Percentiles rank a stretch among this genome's conserved stretches.
Evolutionary conservation across 2,329 filamentous ascomycete species (phyloP).

Genomic region (Cladosporium cucumerinum): DNA sequence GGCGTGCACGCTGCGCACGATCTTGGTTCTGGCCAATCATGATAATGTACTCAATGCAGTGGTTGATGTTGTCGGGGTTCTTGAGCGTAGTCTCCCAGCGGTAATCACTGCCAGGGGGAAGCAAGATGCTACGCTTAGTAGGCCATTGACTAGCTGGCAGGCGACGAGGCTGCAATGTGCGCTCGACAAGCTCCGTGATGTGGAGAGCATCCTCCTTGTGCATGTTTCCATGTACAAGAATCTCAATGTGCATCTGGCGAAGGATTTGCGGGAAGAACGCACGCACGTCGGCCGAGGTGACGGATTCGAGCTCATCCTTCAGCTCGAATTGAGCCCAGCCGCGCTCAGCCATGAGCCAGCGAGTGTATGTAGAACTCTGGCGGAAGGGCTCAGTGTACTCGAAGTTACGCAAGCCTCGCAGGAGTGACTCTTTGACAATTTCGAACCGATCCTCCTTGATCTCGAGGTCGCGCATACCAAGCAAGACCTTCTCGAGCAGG

Average conservation of each 20-base stretch:
- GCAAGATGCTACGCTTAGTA: slow-evolving; percentile 69
- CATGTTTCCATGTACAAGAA: slow-evolving; percentile 85
- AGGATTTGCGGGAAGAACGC: slow-evolving; percentile 77
- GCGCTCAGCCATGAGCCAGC: slow-evolving; percentile 74
- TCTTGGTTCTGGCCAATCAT: slow-evolving; percentile 52
- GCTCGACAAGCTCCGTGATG: slow-evolving; percentile 78
- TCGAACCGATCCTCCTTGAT: slow-evolving; percentile 84
- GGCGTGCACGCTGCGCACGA: slow-evolving; percentile 67
- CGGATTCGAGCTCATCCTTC: slow-evolving; percentile 68
- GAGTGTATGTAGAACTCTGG: slow-evolving; percentile 78
- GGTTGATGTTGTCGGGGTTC: slow-evolving; percentile 77
- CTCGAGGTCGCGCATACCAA: slow-evolving; percentile 78
- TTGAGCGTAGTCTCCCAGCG: slow-evolving; percentile 76
- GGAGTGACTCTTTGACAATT: slow-evolving; percentile 82
- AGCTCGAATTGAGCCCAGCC: slow-evolving; percentile 78
- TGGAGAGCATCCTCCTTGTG: slow-evolving; percentile 90
- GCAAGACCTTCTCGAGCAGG: slow-evolving; percentile 81
- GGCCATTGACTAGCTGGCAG: slow-evolving; percentile 78
- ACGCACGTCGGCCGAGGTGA: slow-evolving; percentile 71
- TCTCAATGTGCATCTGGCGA: slow-evolving; percentile 80
- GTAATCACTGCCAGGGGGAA: slow-evolving; percentile 77
- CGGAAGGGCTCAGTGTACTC: slow-evolving; percentile 85
- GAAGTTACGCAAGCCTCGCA: slow-evolving; percentile 77
- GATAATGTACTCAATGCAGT: slow-evolving; percentile 51
- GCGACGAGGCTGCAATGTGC: slow-evolving; percentile 67